Evolutionary conservation across 768 basidiomycete species (phyloP), one percentile per base, ranked within the genome.

Genomic region (Boletus bicolor): DNA sequence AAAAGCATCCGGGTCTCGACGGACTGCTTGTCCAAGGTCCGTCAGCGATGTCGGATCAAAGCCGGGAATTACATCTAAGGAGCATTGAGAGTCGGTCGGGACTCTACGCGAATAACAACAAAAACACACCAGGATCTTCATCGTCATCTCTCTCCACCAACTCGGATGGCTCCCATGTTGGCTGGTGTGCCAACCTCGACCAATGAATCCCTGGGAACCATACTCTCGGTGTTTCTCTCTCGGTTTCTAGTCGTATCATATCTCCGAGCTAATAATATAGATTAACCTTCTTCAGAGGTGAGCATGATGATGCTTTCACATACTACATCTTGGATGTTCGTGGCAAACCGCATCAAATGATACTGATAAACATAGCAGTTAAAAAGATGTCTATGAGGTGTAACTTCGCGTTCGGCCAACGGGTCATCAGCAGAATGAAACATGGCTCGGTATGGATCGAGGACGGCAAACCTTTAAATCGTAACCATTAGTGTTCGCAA

Each of bases 321-420:
- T 43, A 80, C 79, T 54, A 74, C 48, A 7, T 69, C 69, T n/a
- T 65, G 58, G 5, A 77, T 53, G 11, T 64, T 57, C 9, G 57
- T 53, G 3, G 72, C 64, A 57, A 80, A 77, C 12, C 66, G 69
- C 65, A 77, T 74, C 48, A 77, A 60, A 55, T 81, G 80, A 51
- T 75, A 79, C 57, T 91, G 86, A 65, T 87, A 90, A 30, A 87
- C 80, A 61, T 85, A 91, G 48, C 84, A 87, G 53, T 88, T 75
- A 61, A 91, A 91, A 8, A 91, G 73, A 64, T 84, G 82, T 39
- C 84, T 81, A 68, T 90, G 88, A 0, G 84, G 80, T 0, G 82
- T 83, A 12, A 77, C 70, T 7, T 80, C 77, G n/a, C 70, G 57
- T 14, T 69, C 65, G 50, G 61, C 53, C 30, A 52, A 57, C 15